Conservation (phyloP, 2,329 filamentous ascomycete genomes). For the Microsporum ferrugineum region DNA sequence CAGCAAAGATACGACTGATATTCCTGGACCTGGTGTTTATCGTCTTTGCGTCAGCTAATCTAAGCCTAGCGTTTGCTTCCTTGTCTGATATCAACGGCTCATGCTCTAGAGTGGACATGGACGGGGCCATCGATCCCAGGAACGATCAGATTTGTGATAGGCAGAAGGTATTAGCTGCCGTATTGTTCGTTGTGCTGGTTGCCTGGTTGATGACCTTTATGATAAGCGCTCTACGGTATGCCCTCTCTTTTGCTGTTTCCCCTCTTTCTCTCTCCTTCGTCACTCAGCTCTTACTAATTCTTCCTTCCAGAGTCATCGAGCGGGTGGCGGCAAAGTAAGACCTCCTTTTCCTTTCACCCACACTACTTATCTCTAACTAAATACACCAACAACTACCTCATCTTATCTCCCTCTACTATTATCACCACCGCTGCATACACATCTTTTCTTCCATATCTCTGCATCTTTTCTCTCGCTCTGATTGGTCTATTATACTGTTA, state of each 20-base stretch:
- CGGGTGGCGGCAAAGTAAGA: slow-evolving; percentile 11
- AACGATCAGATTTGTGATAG: slow-evolving; percentile 46
- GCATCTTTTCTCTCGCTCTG: background rate
- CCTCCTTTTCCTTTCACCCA: background rate
- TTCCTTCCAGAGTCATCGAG: slow-evolving; percentile 13
- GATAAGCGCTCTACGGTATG: slow-evolving; percentile 41
- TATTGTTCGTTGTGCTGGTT: slow-evolving; percentile 68
- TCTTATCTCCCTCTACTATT: background rate
- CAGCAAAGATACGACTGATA: slow-evolving; percentile 78
- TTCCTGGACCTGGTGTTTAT: slow-evolving; percentile 93
- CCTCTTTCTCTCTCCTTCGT: background rate
- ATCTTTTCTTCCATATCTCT: background rate
- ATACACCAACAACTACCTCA: background rate
- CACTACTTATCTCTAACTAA: background rate
- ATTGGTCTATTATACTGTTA: background rate
- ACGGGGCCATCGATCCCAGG: slow-evolving; percentile 24
- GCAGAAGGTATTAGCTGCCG: slow-evolving; percentile 61
- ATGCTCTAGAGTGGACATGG: slow-evolving; percentile 41
- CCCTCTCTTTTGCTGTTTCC: background rate
- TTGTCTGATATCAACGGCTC: slow-evolving; percentile 53
- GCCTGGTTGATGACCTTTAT: slow-evolving; percentile 88
- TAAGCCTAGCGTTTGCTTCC: slow-evolving; percentile 78
- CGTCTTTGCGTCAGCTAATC: slow-evolving; percentile 89
- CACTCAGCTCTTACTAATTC: background rate
- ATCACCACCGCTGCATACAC: background rate